phyloP scores from a whole-genome alignment of 1,284 basidiomycete species.

The Serendipita sp. region DNA sequence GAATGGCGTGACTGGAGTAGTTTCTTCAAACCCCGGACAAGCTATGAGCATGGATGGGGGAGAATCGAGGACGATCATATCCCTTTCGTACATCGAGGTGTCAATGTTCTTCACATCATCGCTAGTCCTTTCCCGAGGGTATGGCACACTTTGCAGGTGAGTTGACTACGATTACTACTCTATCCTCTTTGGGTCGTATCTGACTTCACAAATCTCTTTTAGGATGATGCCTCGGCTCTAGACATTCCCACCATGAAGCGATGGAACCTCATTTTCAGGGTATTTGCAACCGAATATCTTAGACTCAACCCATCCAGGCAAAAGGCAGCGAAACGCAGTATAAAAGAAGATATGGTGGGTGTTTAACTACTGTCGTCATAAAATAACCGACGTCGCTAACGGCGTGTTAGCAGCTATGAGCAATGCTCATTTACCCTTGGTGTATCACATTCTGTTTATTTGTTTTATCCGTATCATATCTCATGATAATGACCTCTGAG shows the following conservation, averaged over 20 bases:
- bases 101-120: conserved; percentile 85
- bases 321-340: background rate
- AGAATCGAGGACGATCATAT: conserved; percentile 90
- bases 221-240: conserved; percentile 83
- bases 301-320: conserved; percentile 29
- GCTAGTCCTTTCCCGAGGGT: conserved; percentile 79
- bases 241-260: conserved; percentile 75
- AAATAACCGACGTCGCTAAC: background rate
- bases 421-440: background rate
- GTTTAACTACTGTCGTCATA: background rate
- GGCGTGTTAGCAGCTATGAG: background rate
- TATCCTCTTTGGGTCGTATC: background rate
- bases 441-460: background rate
- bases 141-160: conserved; percentile 74
- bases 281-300: conserved; percentile 86
- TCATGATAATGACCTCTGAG: no score
- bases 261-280: conserved; percentile 80
- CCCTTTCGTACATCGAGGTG: conserved; percentile 75
- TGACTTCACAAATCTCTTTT: conserved; percentile 4
- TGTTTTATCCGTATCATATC: background rate
- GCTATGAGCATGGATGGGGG: conserved; percentile 29
- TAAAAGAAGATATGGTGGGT: background rate
- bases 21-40: conserved; percentile 44
- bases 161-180: conserved; percentile 15
- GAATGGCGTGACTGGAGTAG: conserved; percentile 30